Percentiles rank a stretch among this genome's conserved stretches.
Conservation (phyloP, 257 asterid genomes). For the Plectranthus barbatus region DNA sequence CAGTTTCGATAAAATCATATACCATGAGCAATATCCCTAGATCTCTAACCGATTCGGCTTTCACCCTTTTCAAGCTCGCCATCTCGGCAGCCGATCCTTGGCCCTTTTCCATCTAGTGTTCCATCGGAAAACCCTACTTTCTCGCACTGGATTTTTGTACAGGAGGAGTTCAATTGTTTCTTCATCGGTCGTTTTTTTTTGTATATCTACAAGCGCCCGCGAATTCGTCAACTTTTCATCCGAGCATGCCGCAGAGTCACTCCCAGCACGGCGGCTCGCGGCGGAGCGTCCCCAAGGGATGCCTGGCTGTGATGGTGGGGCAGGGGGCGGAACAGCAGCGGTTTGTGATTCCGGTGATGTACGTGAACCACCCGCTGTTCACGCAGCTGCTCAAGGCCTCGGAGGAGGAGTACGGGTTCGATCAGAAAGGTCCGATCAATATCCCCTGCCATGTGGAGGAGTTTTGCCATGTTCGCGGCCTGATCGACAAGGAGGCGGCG, state of each 20-base stretch:
- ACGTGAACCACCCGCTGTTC: slow-evolving; percentile 58
- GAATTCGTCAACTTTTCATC: slow-evolving; percentile 44
- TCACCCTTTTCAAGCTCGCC: slow-evolving; percentile 64
- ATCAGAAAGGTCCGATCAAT: slow-evolving; percentile 49
- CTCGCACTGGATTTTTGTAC: slow-evolving; percentile 7
- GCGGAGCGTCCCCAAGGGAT: slow-evolving; percentile 39
- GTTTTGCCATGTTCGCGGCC: slow-evolving; percentile 32
- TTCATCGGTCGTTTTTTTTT: too few species aligned
- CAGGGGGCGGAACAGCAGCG: slow-evolving; percentile 41
- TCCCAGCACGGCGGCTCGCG: slow-evolving; percentile 25
- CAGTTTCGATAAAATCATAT: slow-evolving; percentile 3
- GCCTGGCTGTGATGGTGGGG: slow-evolving; percentile 49
- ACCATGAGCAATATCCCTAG: slow-evolving; percentile 74
- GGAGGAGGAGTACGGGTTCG: slow-evolving; percentile 60
- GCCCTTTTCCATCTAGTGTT: slow-evolving; percentile 50
- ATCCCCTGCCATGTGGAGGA: slow-evolving; percentile 60
- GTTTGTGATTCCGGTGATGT: slow-evolving; percentile 47
- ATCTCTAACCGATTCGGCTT: slow-evolving; percentile 63
- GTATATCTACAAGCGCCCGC: slow-evolving; percentile 35
- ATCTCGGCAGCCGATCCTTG: slow-evolving; percentile 87
- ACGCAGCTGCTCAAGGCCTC: slow-evolving; percentile 46
- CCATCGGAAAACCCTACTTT: background rate
- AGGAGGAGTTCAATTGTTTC: too few species aligned
- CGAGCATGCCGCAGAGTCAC: slow-evolving; percentile 31
- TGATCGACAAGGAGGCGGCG: slow-evolving; percentile 38